Evolutionary conservation across 768 basidiomycete species (phyloP).

Genomic region (Boletus bicolor): DNA sequence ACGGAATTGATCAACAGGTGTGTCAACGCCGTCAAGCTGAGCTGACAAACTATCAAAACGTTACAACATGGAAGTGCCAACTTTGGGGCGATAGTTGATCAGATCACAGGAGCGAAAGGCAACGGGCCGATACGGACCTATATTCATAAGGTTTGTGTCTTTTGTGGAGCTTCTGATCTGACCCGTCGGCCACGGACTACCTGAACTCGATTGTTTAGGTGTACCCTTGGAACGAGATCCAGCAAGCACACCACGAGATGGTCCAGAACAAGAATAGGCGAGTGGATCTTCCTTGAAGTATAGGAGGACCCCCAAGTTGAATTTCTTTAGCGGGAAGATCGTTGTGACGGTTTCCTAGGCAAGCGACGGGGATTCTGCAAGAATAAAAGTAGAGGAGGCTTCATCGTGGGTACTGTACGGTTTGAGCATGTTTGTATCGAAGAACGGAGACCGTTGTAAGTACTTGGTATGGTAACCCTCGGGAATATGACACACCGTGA

Average conservation of each 20-base stretch:
- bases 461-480: not conserved
- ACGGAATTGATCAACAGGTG: conserved; percentile 61
- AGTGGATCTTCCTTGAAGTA: conserved; percentile 15
- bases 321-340: conserved; percentile 31
- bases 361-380: conserved; percentile 9
- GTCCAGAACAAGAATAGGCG: conserved; percentile 61
- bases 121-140: conserved; percentile 64
- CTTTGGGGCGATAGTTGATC: conserved; percentile 54
- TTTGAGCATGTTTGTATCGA: conserved; percentile 8
- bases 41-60: not conserved
- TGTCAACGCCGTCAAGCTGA: conserved; percentile 8
- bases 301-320: not conserved
- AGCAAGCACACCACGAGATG: conserved; percentile 82
- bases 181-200: conserved; percentile 13
- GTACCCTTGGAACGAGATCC: conserved; percentile 77
- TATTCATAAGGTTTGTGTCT: conserved; percentile 64
- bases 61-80: conserved; percentile 27
- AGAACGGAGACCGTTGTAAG: not conserved
- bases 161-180: conserved; percentile 10
- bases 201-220: conserved; percentile 42
- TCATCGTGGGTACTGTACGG: not conserved
- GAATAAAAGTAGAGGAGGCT: not conserved
- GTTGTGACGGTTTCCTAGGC: conserved; percentile 26
- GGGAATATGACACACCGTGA: not conserved
- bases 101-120: conserved; percentile 57